These are phyloP conservation scores for Viola odorata DNA, from an alignment of 345 rosid species.

Conservation along the genomic window DNA sequence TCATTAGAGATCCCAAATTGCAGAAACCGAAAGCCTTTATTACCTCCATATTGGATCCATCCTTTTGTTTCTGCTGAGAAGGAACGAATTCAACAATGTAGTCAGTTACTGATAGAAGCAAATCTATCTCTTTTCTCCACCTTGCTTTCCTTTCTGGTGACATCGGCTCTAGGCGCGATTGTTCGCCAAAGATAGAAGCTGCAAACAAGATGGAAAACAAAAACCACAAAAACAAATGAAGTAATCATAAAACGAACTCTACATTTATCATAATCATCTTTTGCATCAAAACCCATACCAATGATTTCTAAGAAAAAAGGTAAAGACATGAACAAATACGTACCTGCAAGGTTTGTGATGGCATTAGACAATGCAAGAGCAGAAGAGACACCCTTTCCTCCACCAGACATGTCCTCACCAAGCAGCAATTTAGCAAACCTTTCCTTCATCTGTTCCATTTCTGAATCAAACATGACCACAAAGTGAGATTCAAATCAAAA, in stretches of 20 bases:
- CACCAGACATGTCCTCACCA: constrained; percentile 50
- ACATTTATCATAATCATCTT: too few relatives aligned
- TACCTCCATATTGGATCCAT: constrained; percentile 35
- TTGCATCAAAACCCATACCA: too few relatives aligned
- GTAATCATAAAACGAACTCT: too few relatives aligned
- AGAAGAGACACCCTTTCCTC: constrained; percentile 43
- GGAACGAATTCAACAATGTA: constrained; percentile 42
- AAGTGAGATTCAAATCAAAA: neutral
- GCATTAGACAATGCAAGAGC: constrained; percentile 45
- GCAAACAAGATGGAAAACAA: constrained; percentile 7
- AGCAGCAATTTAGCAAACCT: constrained; percentile 37
- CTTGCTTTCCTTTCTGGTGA: constrained; percentile 32
- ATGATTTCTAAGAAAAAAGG: neutral
- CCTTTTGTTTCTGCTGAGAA: constrained; percentile 33
- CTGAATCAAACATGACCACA: constrained; percentile 16
- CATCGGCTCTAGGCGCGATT: constrained; percentile 36
- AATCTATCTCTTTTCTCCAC: constrained; percentile 39
- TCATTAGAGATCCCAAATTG: too few relatives aligned
- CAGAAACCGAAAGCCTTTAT: too few relatives aligned
- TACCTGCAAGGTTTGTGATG: constrained; percentile 42
- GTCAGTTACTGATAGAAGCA: constrained; percentile 37
- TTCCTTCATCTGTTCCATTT: constrained; percentile 40
- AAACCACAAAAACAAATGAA: neutral
- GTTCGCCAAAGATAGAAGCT: constrained; percentile 49
- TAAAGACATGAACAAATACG: neutral